Conservation (phyloP, 768 basidiomycete species). For the Lactarius quietus region DNA sequence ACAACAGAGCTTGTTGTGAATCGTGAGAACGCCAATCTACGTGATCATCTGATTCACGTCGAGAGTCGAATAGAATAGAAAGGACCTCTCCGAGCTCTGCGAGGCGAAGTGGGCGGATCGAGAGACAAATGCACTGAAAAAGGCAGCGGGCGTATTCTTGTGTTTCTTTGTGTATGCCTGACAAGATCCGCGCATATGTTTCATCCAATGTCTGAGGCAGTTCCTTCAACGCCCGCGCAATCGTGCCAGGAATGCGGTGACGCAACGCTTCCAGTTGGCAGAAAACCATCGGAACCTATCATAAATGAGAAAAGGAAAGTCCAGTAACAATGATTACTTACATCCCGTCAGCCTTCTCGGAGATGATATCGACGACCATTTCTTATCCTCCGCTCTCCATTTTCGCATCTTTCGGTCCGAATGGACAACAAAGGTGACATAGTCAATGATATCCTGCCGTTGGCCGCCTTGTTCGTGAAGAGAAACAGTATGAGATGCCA, state of each 20-base stretch:
- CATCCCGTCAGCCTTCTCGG: conserved; percentile 4
- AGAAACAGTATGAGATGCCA: neutral
- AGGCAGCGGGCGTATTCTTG: conserved; percentile 1
- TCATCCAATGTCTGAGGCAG: conserved; percentile 5
- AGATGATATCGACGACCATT: neutral
- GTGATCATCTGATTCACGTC: neutral
- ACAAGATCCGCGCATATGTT: neutral
- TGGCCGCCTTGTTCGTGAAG: conserved; percentile 1
- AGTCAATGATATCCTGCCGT: neutral
- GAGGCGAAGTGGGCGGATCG: conserved; percentile 11
- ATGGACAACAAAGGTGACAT: neutral
- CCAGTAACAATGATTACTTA: neutral
- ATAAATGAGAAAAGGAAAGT: neutral
- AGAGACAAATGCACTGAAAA: neutral
- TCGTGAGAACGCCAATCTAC: neutral
- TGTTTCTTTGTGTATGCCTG: neutral
- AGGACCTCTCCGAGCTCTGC: conserved; percentile 16
- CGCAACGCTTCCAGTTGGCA: conserved; percentile 10
- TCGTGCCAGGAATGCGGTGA: neutral
- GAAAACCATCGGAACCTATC: conserved; percentile 9
- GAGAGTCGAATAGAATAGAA: neutral
- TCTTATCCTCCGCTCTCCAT: conserved; percentile 1
- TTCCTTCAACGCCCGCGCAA: neutral
- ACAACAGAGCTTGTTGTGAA: neutral
- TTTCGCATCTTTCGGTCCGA: neutral